phyloP scores from a whole-genome alignment of 2,329 filamentous ascomycete species.

The Aureobasidium mangrovei region DNA sequence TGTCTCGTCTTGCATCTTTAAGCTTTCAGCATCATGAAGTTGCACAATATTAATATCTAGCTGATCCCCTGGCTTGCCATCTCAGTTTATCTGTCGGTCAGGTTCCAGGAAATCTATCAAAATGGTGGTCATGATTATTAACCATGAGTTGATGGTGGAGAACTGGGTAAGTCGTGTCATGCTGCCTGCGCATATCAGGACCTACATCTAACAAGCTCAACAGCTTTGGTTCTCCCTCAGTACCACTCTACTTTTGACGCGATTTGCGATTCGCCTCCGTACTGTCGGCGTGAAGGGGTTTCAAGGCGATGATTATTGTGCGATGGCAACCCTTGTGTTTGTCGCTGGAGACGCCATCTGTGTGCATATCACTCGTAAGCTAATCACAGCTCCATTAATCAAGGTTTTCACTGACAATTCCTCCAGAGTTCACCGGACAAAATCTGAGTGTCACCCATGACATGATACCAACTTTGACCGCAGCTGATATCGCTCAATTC shows the following conservation, averaged over 20 bases:
- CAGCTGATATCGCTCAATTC: conserved; percentile 23
- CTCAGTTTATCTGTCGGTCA: no score
- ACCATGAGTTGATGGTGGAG: no score
- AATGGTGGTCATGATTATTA: no score
- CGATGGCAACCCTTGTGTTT: conserved; percentile 26
- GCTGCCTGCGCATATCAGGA: no score
- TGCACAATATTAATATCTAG: no score
- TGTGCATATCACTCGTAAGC: conserved; percentile 21
- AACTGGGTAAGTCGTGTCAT: no score
- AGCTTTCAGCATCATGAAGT: no score
- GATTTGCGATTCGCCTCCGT: conserved; percentile 29
- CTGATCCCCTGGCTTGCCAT: no score
- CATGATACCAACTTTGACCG: conserved; percentile 20
- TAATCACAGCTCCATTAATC: no score
- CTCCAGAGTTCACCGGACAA: conserved; percentile 20
- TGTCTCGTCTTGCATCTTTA: no score
- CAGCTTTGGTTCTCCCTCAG: background rate
- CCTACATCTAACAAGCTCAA: no score
- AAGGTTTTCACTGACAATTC: background rate
- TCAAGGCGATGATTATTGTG: conserved; percentile 33
- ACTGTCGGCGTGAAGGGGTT: conserved; percentile 30
- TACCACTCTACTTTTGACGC: conserved; percentile 21
- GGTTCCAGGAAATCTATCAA: no score
- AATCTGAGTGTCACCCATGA: conserved; percentile 22
- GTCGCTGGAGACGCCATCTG: conserved; percentile 30